Percentiles rank a stretch among this genome's conserved stretches.
These are phyloP conservation scores for Apiospora sp. DNA, from an alignment of 2,329 filamentous ascomycete genomes.

Conservation along the genomic window DNA sequence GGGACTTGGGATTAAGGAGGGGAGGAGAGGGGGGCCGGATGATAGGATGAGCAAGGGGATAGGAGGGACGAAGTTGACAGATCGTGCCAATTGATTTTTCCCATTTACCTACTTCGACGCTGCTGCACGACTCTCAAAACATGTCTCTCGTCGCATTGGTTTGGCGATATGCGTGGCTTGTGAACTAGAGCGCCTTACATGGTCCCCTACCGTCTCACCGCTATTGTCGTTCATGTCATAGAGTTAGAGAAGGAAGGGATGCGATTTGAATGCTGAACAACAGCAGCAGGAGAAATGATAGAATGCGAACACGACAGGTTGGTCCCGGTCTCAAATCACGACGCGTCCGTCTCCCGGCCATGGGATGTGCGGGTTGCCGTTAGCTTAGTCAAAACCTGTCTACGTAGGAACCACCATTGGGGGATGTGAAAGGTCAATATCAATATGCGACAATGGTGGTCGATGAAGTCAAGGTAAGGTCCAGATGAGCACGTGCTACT, in stretches of 20 bases:
- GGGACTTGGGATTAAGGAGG: conserved; percentile 4
- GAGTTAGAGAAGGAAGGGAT: not conserved
- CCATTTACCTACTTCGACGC: not conserved
- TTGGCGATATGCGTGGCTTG: not conserved
- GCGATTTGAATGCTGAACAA: not conserved
- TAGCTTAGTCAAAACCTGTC: not conserved
- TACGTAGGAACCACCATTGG: not conserved
- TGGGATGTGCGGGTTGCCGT: not conserved
- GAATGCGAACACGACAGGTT: not conserved
- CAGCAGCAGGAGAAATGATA: not conserved
- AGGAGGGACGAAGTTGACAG: not conserved
- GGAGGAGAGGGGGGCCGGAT: not conserved
- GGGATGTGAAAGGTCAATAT: no score
- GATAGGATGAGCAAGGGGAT: not conserved
- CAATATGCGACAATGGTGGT: not conserved
- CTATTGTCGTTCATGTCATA: not conserved
- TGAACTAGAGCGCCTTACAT: conserved; percentile 1
- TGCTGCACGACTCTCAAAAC: not conserved
- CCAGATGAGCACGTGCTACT: not conserved
- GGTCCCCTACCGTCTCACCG: not conserved
- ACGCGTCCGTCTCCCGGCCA: not conserved
- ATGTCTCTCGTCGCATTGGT: not conserved
- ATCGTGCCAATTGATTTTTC: not conserved
- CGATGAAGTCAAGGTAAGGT: not conserved
- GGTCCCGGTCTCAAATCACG: not conserved